phyloP scores from a whole-genome alignment of 257 asterid genomes.

The Solanum chiquidenum region DNA sequence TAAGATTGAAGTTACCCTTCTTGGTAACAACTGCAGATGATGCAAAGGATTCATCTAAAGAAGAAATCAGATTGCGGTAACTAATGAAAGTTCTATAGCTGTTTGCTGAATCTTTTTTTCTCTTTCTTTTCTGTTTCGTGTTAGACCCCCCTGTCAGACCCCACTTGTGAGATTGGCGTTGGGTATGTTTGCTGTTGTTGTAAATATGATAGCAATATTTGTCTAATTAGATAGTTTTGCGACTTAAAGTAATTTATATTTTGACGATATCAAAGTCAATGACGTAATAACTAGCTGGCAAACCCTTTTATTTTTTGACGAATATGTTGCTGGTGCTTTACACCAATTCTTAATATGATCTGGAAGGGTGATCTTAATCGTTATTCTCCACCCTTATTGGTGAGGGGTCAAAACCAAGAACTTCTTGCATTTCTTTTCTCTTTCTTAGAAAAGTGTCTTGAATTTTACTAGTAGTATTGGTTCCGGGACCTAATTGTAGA shows the following conservation, averaged over 20 bases:
- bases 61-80: conserved; percentile 90
- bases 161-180: neutral
- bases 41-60: conserved; percentile 66
- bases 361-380: neutral
- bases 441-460: neutral
- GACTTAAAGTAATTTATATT: neutral
- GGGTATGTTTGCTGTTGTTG: neutral
- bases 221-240: neutral
- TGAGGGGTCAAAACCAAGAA: neutral
- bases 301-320: neutral
- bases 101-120: neutral
- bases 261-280: neutral
- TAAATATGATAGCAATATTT: neutral
- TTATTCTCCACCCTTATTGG: neutral
- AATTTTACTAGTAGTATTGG: neutral
- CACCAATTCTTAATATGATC: neutral
- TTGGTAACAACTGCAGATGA: conserved; percentile 81
- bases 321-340: neutral
- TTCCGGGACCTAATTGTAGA: neutral
- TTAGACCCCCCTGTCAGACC: neutral
- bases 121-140: neutral
- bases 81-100: neutral
- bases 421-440: neutral
- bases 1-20: conserved; percentile 76
- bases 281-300: neutral